Percentiles rank a stretch among this genome's conserved stretches.
Evolutionary conservation across 2,329 filamentous ascomycete species (phyloP).

Genomic region (Penicillium sp.): DNA sequence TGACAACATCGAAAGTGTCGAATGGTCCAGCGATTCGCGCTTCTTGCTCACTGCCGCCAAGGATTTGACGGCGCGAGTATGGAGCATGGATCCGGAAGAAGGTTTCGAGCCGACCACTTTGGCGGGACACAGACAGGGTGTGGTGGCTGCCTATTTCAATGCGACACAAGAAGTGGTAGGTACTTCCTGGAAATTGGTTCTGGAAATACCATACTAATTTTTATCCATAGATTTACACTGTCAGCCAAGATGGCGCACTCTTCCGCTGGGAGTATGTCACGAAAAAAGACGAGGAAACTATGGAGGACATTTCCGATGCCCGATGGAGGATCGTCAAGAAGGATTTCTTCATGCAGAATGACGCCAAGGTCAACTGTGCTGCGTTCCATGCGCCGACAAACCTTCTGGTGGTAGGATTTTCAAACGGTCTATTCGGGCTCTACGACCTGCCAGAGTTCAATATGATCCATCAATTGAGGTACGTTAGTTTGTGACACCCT

Average conservation of each 20-base stretch:
- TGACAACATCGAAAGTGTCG: conserved; percentile 78
- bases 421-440: conserved; percentile 86
- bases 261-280: conserved; percentile 87
- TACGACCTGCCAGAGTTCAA: conserved; percentile 97
- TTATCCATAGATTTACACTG: conserved; percentile 70
- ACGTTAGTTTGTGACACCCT: conserved; percentile 13
- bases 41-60: conserved; percentile 93
- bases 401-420: conserved; percentile 94
- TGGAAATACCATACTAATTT: conserved; percentile 15
- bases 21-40: conserved; percentile 94
- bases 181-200: conserved; percentile 2
- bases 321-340: conserved; percentile 89
- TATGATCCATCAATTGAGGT: conserved; percentile 79
- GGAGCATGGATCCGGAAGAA: conserved; percentile 85
- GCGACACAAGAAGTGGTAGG: conserved; percentile 77
- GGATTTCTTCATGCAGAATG: conserved; percentile 92
- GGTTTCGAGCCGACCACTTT: conserved; percentile 87
- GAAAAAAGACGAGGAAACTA: conserved; percentile 60
- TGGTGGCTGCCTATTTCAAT: conserved; percentile 96
- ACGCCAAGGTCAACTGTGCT: conserved; percentile 84
- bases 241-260: conserved; percentile 95
- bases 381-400: conserved; percentile 83
- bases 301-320: conserved; percentile 65
- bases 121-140: conserved; percentile 84
- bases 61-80: conserved; percentile 89